phyloP scores from a whole-genome alignment of 139 green algal species.

The Chlamydomonas incerta region DNA sequence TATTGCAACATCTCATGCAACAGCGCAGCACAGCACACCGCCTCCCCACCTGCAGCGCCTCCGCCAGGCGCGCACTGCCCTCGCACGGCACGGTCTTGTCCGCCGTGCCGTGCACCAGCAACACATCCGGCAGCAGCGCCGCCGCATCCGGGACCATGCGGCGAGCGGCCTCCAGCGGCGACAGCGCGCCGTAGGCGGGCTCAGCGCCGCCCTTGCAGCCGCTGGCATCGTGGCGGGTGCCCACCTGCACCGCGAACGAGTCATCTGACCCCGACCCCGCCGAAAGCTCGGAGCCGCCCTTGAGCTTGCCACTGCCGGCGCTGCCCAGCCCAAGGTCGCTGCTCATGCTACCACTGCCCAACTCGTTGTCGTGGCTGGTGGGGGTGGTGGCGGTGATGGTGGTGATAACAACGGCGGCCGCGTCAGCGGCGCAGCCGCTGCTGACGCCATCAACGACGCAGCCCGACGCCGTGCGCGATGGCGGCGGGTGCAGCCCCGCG shows the following conservation, averaged over 20 bases:
- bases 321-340: no score
- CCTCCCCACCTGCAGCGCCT: constrained; percentile 65
- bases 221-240: constrained; percentile 14
- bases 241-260: neutral
- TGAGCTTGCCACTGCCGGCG: no score
- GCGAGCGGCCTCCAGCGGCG: constrained; percentile 68
- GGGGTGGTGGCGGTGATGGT: no score
- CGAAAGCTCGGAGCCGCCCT: no score
- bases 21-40: neutral
- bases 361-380: no score
- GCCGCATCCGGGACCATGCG: neutral
- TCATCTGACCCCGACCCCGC: neutral
- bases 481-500: no score
- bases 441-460: no score
- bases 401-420: no score
- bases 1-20: no score
- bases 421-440: no score
- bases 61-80: constrained; percentile 66
- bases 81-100: constrained; percentile 84
- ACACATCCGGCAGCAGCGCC: constrained; percentile 62
- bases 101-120: constrained; percentile 85
- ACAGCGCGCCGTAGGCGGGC: constrained; percentile 69
- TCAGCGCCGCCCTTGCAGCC: constrained; percentile 46
- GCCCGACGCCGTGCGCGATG: no score
- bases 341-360: no score